Evolutionary conservation across 805 yeast genomes (phyloP), one percentile per base, ranked within the genome.

Genomic region (Sugiyamaella mastotermitis): DNA sequence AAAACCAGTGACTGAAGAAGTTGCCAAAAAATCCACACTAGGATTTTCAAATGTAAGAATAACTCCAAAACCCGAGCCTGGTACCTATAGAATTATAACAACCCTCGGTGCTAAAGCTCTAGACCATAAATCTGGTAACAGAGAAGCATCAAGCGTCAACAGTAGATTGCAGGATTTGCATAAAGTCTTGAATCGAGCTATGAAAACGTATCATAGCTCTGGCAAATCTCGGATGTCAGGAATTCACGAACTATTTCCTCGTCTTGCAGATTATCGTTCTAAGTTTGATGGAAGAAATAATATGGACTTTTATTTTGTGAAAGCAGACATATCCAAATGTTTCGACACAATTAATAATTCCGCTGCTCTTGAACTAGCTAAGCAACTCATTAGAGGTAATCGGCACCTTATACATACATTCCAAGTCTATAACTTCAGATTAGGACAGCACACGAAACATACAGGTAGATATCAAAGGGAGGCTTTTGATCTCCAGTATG

Each of bases 271-370:
- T 10, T 31, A 16, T 20, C 31, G 31, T 11, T n/a, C 14, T 9
- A 31, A 20, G 23, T 6, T 6, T 9, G 13, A 20, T 10, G 8
- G 6, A 14, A 31, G 18, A 17, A 11, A 27, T 27, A 27, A 27
- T 13, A 15, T 9, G 10, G 8, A 6, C 6, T 20, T 78, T 0
- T 72, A 64, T 50, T 72, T 72, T 11, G 63, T 82, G 18, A 84
- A 83, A 48, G 82, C 85, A 56, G 97, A 88, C 55, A 76, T 83
- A 46, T 69, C 68, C 39, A 69, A 78, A 3, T 86, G 95, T 40
- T 88, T 76, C 55, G 97, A 90, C 51, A 72, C 77, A 2, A 62
- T 87, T 11, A 51, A 63, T 13, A 31, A 45, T 3, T 38, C 29
- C 1, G 25, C 26, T 3, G 50, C 51, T 1, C 33, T 28, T 14